These are phyloP conservation scores for Alternaria angustiovoidea DNA, from an alignment of 2,329 filamentous ascomycete species.

Conservation along the genomic window DNA sequence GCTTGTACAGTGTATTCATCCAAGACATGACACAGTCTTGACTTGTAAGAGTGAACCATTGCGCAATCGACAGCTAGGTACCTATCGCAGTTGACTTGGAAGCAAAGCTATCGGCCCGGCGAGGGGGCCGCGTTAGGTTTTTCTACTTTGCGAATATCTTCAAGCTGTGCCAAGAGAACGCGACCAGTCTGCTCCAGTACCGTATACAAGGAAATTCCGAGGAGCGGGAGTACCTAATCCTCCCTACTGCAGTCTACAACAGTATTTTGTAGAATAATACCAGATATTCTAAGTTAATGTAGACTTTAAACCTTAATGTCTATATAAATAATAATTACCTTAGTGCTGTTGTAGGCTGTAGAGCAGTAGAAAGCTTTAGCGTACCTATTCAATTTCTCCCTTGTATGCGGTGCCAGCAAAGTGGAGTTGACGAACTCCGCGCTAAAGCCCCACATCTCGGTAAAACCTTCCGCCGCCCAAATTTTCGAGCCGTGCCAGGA, in stretches of 20 bases:
- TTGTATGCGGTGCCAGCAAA: background rate
- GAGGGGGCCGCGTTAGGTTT: background rate
- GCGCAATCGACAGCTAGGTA: background rate
- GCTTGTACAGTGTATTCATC: background rate
- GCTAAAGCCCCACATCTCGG: constrained; percentile 30
- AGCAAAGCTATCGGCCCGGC: background rate
- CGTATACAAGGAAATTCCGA: too few relatives aligned
- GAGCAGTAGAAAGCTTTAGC: too few relatives aligned
- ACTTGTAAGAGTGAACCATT: background rate
- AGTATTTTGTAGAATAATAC: too few relatives aligned
- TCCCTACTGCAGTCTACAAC: too few relatives aligned
- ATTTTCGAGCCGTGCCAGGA: constrained; percentile 20
- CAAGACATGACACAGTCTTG: background rate
- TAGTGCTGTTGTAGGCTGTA: too few relatives aligned
- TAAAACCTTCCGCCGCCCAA: constrained; percentile 28
- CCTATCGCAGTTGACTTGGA: background rate
- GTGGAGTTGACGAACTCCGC: constrained; percentile 21
- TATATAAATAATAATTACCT: too few relatives aligned
- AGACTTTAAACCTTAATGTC: too few relatives aligned
- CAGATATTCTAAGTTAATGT: too few relatives aligned
- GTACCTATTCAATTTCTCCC: too few relatives aligned
- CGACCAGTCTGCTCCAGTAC: background rate
- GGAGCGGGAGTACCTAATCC: too few relatives aligned
- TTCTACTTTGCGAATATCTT: background rate
- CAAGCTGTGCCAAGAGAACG: background rate